A percentile compares a stretch with the other conserved stretches of the same genome.
phyloP scores from a whole-genome alignment of 164 flowering plant species.

The Annona cherimola region DNA sequence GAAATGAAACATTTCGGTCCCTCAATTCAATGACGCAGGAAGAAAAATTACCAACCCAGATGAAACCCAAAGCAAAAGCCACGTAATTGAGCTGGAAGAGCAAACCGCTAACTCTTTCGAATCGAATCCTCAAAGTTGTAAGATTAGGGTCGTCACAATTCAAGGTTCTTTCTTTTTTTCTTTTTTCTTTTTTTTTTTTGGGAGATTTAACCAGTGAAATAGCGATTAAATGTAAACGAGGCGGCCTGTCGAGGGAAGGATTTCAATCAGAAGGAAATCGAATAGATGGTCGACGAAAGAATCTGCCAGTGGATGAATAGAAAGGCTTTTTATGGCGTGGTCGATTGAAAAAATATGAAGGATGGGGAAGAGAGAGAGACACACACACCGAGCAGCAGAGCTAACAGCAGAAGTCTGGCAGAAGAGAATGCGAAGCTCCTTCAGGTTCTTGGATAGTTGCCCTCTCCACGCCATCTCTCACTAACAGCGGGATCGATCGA shows the following conservation, averaged over 20 bases:
- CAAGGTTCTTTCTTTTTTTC: too few relatives aligned
- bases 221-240: too few relatives aligned
- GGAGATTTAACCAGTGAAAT: too few relatives aligned
- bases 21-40: background rate
- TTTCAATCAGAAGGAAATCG: background rate
- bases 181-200: too few relatives aligned
- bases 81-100: too few relatives aligned
- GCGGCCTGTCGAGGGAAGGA: too few relatives aligned
- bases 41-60: background rate
- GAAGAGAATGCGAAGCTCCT: constrained; percentile 72
- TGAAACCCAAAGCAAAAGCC: background rate
- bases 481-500: background rate
- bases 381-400: constrained; percentile 46
- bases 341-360: background rate
- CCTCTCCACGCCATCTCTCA: constrained; percentile 16
- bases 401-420: constrained; percentile 82
- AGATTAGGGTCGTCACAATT: too few relatives aligned
- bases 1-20: background rate
- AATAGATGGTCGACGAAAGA: background rate
- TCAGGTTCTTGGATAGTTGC: constrained; percentile 29
- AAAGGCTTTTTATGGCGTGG: background rate
- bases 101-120: too few relatives aligned
- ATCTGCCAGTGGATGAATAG: background rate
- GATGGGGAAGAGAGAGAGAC: constrained; percentile 2
- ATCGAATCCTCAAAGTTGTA: too few relatives aligned